Evolutionary conservation across 2,329 filamentous ascomycete species (phyloP).

Genomic region (Helotiales sp.): DNA sequence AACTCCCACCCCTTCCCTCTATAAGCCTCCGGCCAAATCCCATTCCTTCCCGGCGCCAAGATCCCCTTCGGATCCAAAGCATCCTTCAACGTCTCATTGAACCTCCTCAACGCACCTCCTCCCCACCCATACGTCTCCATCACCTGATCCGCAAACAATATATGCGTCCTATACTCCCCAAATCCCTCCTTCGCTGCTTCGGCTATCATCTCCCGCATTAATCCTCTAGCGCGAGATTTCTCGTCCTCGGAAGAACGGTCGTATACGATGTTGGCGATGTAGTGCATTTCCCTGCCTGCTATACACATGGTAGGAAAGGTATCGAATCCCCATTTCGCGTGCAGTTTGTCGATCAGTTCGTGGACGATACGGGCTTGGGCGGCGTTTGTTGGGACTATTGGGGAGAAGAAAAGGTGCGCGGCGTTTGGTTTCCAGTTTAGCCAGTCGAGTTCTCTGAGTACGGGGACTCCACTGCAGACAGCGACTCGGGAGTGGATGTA

Average conservation of each 20-base stretch:
- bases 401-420: constrained; percentile 49
- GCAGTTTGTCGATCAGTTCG: constrained; percentile 46
- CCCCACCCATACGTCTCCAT: constrained; percentile 45
- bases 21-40: constrained; percentile 30
- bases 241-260: constrained; percentile 43
- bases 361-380: constrained; percentile 45
- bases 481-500: constrained; percentile 33
- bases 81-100: constrained; percentile 48
- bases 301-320: constrained; percentile 52
- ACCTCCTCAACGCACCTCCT: constrained; percentile 40
- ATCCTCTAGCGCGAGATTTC: constrained; percentile 38
- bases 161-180: constrained; percentile 47
- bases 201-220: constrained; percentile 41
- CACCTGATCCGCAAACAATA: constrained; percentile 46
- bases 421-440: constrained; percentile 54
- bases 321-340: constrained; percentile 48
- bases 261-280: constrained; percentile 55
- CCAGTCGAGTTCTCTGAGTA: constrained; percentile 39
- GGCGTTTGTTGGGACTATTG: constrained; percentile 37
- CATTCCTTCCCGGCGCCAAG: constrained; percentile 46
- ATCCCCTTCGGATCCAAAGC: constrained; percentile 49
- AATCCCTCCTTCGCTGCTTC: constrained; percentile 42
- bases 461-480: constrained; percentile 33
- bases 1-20: constrained; percentile 18
- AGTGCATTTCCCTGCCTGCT: constrained; percentile 53